Evolutionary conservation across 2,329 filamentous ascomycete genomes (phyloP).

Genomic region (Curvularia hawaiiensis): DNA sequence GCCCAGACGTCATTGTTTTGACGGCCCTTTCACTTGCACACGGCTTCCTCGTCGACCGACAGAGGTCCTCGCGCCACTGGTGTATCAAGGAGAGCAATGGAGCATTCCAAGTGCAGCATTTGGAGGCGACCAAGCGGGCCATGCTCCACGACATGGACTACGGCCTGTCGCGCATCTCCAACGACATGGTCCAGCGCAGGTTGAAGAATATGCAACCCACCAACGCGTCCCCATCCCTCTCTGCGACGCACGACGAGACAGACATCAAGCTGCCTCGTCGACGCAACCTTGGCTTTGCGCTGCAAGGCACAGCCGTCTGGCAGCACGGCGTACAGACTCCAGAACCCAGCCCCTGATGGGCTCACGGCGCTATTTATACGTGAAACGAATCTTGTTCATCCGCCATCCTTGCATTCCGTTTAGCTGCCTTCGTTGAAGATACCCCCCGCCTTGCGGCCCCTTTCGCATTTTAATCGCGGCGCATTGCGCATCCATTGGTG

Average conservation of each 20-base stretch:
- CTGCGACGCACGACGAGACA: constrained; percentile 1
- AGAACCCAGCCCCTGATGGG: constrained; percentile 45
- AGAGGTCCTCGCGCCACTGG: constrained; percentile 42
- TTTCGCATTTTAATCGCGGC: constrained; percentile 7
- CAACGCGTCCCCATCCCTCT: constrained; percentile 6
- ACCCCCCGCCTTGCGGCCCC: constrained; percentile 22
- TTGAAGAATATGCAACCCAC: constrained; percentile 39
- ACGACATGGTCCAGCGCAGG: constrained; percentile 40
- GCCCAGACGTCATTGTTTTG: constrained; percentile 45
- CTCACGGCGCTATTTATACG: neutral
- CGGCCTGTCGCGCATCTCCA: constrained; percentile 42
- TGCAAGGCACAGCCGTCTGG: constrained; percentile 40
- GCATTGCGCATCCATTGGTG: constrained; percentile 10
- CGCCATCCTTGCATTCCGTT: constrained; percentile 7
- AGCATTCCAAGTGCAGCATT: constrained; percentile 35
- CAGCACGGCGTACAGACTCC: constrained; percentile 44
- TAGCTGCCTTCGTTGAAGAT: constrained; percentile 21
- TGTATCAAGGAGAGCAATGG: constrained; percentile 31
- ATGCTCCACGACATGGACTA: constrained; percentile 48
- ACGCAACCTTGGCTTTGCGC: constrained; percentile 33
- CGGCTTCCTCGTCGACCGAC: constrained; percentile 41
- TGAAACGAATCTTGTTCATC: constrained; percentile 12
- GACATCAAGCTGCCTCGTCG: constrained; percentile 22
- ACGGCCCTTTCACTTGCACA: constrained; percentile 44
- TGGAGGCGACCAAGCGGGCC: constrained; percentile 41